Percentiles rank a stretch among this genome's conserved stretches.
phyloP scores from a whole-genome alignment of 2,329 filamentous ascomycete species.

The Teratosphaeria zuluensis region DNA sequence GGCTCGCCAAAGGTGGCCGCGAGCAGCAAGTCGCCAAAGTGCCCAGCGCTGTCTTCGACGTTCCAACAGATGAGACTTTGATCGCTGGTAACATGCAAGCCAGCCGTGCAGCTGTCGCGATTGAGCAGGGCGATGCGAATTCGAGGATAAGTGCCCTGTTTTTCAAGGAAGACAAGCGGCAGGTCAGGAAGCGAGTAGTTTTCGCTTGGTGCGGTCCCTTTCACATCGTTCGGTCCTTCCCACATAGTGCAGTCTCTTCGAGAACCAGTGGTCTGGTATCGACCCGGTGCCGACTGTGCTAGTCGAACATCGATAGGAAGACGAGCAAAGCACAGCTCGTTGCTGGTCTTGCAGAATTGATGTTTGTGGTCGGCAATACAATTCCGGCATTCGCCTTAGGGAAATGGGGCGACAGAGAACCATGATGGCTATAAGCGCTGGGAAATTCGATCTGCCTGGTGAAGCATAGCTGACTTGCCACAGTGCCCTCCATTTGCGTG shows the following conservation, averaged over 20 bases:
- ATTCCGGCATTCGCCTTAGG: no score
- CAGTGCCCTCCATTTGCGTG: no score
- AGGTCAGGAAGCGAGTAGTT: conserved; percentile 1
- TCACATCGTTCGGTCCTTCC: no score
- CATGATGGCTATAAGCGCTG: no score
- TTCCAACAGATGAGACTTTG: conserved; percentile 13
- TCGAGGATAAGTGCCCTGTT: background rate
- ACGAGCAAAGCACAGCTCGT: no score
- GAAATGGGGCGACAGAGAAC: no score
- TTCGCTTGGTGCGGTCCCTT: conserved; percentile 29
- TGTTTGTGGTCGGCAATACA: no score
- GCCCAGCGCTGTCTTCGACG: conserved; percentile 17
- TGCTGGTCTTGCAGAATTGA: no score
- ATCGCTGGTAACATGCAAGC: conserved; percentile 18
- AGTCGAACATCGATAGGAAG: no score
- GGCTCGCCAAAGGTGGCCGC: conserved; percentile 23
- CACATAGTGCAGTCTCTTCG: conserved; percentile 28
- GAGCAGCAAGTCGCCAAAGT: conserved; percentile 16
- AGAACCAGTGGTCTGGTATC: conserved; percentile 29
- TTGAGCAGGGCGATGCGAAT: conserved; percentile 14
- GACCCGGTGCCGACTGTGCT: conserved; percentile 6
- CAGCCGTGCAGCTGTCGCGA: conserved; percentile 25
- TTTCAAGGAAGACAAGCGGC: background rate
- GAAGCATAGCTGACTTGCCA: no score
- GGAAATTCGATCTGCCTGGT: no score